A percentile compares a stretch with the other conserved stretches of the same genome.
These are phyloP conservation scores for Suhomyces prunicola DNA, from an alignment of 805 yeast genomes.

Conservation along the genomic window DNA sequence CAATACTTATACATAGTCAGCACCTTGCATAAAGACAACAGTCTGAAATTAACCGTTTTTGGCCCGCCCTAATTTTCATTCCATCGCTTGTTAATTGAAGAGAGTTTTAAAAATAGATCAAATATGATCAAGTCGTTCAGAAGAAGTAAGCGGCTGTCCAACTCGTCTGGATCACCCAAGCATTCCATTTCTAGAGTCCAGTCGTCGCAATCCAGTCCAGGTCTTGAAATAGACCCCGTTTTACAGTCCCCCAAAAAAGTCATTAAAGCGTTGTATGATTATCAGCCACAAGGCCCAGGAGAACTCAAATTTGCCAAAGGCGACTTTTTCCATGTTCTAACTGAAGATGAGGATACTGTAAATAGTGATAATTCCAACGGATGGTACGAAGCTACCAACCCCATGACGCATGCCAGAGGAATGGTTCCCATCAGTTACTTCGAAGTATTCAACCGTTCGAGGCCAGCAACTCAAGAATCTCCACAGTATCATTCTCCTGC, in stretches of 20 bases:
- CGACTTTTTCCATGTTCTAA: slow-evolving; percentile 78
- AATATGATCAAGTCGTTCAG: slow-evolving; percentile 42
- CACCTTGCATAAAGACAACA: neutral
- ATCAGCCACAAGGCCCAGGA: slow-evolving; percentile 73
- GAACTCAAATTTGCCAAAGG: slow-evolving; percentile 78
- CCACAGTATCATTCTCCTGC: neutral
- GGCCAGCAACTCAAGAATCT: slow-evolving; percentile 28
- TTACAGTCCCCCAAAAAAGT: slow-evolving; percentile 71
- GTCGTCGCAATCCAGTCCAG: slow-evolving; percentile 13
- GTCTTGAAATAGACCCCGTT: slow-evolving; percentile 15
- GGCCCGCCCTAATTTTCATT: neutral
- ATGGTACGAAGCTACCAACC: slow-evolving; percentile 90
- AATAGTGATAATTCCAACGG: slow-evolving; percentile 53
- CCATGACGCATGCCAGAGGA: slow-evolving; percentile 72
- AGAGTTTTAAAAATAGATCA: neutral
- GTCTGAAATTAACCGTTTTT: neutral
- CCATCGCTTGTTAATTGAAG: neutral
- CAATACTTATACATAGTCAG: neutral
- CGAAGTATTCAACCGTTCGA: slow-evolving; percentile 67
- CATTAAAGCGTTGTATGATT: slow-evolving; percentile 76
- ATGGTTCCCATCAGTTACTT: slow-evolving; percentile 85
- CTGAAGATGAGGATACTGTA: slow-evolving; percentile 24
- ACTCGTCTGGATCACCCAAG: slow-evolving; percentile 27
- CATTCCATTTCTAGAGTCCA: slow-evolving; percentile 31
- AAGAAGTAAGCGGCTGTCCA: slow-evolving; percentile 38